Evolutionary conservation across 129 eudicot genomes (phyloP).

Genomic region (Silybum marianum): DNA sequence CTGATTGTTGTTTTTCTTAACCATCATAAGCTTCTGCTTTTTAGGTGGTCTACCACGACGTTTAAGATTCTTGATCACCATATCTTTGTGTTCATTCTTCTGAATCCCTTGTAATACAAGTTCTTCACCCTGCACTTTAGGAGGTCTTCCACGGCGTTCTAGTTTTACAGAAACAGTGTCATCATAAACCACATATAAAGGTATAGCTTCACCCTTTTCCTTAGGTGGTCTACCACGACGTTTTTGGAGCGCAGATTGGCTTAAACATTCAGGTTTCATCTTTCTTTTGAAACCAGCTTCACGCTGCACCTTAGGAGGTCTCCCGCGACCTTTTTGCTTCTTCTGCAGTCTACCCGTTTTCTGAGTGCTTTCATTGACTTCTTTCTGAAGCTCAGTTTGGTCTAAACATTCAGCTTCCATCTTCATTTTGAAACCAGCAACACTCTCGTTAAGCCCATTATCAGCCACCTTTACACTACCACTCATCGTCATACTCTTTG

Average conservation of each 20-base stretch:
- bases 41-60: constrained; percentile 36
- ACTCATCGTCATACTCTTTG: constrained; percentile 45
- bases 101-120: neutral
- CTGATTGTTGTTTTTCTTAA: neutral
- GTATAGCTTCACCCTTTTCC: neutral
- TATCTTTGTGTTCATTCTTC: neutral
- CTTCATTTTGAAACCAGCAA: constrained; percentile 32
- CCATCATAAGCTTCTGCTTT: constrained; percentile 2
- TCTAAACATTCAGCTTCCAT: constrained; percentile 40
- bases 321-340: constrained; percentile 47
- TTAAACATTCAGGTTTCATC: neutral
- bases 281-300: neutral
- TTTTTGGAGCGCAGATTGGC: neutral
- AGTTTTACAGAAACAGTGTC: neutral
- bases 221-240: constrained; percentile 30
- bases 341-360: constrained; percentile 13
- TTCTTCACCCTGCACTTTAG: constrained; percentile 8
- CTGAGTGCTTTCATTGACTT: constrained; percentile 11
- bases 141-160: constrained; percentile 21
- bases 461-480: constrained; percentile 39
- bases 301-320: constrained; percentile 54
- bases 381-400: constrained; percentile 25
- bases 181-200: neutral
- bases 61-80: constrained; percentile 15
- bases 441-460: constrained; percentile 29